These are phyloP conservation scores for Besnoitia besnoiti DNA, from an alignment of 169 alveolate genomes.

Conservation along the genomic window DNA sequence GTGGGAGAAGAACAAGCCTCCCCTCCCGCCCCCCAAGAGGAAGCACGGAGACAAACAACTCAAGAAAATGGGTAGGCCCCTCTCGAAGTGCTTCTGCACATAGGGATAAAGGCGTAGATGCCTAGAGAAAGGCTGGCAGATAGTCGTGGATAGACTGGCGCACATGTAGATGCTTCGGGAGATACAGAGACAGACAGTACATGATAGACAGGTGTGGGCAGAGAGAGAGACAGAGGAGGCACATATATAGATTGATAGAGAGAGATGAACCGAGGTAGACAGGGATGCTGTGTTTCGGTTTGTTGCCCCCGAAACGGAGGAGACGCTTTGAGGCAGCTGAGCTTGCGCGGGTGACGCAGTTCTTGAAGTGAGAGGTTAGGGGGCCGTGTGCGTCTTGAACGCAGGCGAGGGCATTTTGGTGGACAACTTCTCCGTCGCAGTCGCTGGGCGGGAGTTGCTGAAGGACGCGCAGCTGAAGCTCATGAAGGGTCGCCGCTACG, in stretches of 20 bases:
- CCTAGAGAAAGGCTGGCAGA: too few species aligned
- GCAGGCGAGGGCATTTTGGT: constrained; percentile 80
- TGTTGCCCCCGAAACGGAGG: too few species aligned
- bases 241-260: background rate
- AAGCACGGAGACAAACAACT: constrained; percentile 78
- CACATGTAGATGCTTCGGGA: too few species aligned
- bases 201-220: too few species aligned
- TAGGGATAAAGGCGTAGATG: too few species aligned
- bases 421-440: constrained; percentile 86
- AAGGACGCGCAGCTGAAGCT: constrained; percentile 92
- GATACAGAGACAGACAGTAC: too few species aligned
- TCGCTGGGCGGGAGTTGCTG: constrained; percentile 94
- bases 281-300: too few species aligned
- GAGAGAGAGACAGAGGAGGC: background rate
- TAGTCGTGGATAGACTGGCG: too few species aligned
- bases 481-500: constrained; percentile 92
- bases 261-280: background rate
- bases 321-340: too few species aligned
- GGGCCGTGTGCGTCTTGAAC: background rate
- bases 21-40: constrained; percentile 83
- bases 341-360: too few species aligned
- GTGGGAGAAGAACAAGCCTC: constrained; percentile 85
- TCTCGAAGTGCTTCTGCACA: background rate
- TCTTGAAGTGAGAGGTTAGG: too few species aligned
- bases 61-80: constrained; percentile 46